phyloP scores from a whole-genome alignment of 2,329 filamentous ascomycete genomes.

The Tolypocladium cylindrosporum region DNA sequence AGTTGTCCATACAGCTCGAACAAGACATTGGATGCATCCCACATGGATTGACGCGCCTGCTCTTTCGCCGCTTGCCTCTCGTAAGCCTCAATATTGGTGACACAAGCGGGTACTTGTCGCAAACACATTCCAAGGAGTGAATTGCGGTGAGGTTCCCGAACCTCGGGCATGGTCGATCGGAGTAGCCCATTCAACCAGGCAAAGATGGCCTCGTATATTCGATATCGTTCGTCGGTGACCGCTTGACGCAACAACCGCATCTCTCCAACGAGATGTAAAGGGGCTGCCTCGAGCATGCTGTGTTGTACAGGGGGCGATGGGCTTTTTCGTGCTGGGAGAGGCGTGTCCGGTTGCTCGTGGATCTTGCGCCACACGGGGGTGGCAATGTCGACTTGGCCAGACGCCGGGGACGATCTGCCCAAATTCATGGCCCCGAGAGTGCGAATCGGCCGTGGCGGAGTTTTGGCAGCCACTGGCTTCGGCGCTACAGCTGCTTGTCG shows the following conservation, averaged over 20 bases:
- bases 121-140: slow-evolving; percentile 27
- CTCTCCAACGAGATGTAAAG: slow-evolving; percentile 9
- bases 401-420: slow-evolving; percentile 12
- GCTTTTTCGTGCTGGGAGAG: not conserved
- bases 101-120: slow-evolving; percentile 17
- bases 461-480: slow-evolving; percentile 3
- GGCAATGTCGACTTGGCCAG: slow-evolving; percentile 16
- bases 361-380: slow-evolving; percentile 19
- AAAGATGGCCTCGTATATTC: slow-evolving; percentile 23
- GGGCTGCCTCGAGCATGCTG: not conserved
- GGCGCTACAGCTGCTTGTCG: slow-evolving; percentile 1
- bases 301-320: not conserved
- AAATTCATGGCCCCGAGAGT: slow-evolving; percentile 20
- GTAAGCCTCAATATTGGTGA: slow-evolving; percentile 22
- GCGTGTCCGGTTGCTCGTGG: slow-evolving; percentile 8
- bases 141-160: slow-evolving; percentile 13
- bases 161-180: slow-evolving; percentile 13
- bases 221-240: slow-evolving; percentile 13
- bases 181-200: slow-evolving; percentile 19
- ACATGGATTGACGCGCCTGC: slow-evolving; percentile 12
- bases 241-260: slow-evolving; percentile 13
- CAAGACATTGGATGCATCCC: slow-evolving; percentile 15
- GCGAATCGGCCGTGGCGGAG: slow-evolving; percentile 17
- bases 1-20: slow-evolving; percentile 24
- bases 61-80: slow-evolving; percentile 14